These are phyloP conservation scores for Bryoglossum gracile DNA, from an alignment of 495 filamentous ascomycete genomes.

Conservation along the genomic window DNA sequence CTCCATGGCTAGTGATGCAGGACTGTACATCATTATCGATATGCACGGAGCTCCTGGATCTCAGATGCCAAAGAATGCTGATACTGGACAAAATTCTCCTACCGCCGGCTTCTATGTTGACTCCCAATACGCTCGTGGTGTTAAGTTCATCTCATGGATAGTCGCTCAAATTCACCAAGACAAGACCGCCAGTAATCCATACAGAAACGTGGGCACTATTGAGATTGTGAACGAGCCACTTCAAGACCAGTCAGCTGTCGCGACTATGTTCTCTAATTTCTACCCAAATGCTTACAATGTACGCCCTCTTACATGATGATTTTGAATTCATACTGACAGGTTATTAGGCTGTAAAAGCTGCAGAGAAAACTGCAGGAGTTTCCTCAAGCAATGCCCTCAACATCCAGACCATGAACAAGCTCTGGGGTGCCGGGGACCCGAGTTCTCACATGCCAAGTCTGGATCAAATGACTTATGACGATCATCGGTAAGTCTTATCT, in stretches of 20 bases:
- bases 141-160: conserved; percentile 53
- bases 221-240: conserved; percentile 56
- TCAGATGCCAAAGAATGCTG: conserved; percentile 42
- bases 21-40: conserved; percentile 58
- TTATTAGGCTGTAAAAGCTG: conserved; percentile 38
- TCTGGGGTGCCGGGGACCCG: conserved; percentile 20
- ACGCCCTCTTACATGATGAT: too few relatives aligned
- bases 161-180: conserved; percentile 47
- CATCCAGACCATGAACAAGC: conserved; percentile 47
- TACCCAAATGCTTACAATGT: conserved; percentile 41
- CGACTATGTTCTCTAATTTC: conserved; percentile 33
- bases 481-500: conserved; percentile 31
- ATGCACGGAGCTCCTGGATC: conserved; percentile 57
- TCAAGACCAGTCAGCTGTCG: conserved; percentile 19
- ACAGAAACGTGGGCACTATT: conserved; percentile 51
- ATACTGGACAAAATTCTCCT: conserved; percentile 46
- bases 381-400: conserved; percentile 35
- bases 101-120: conserved; percentile 46
- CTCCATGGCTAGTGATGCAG: conserved; percentile 46
- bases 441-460: conserved; percentile 30
- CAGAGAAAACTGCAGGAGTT: conserved; percentile 36
- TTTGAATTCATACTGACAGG: too few relatives aligned
- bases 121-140: conserved; percentile 50
- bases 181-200: conserved; percentile 39
- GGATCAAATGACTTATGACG: conserved; percentile 22